These are phyloP conservation scores for Salisapilia sapeloensis DNA, from an alignment of 352 stramenopile species.

Conservation along the genomic window DNA sequence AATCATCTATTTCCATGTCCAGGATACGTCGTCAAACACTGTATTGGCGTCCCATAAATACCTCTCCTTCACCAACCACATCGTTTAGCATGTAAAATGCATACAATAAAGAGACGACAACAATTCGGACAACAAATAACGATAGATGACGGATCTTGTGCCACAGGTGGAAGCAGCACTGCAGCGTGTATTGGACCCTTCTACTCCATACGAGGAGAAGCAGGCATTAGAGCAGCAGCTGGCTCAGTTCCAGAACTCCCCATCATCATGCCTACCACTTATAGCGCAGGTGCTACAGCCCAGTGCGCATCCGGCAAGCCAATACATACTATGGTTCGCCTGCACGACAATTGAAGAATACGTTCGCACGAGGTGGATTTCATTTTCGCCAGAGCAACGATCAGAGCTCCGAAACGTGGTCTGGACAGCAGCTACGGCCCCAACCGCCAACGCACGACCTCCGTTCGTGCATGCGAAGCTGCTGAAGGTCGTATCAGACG, in stretches of 20 bases:
- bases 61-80: too few relatives aligned
- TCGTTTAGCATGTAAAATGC: too few relatives aligned
- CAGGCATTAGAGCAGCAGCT: slow-evolving; percentile 39
- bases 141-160: too few relatives aligned
- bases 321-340: slow-evolving; percentile 70
- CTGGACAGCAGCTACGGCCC: slow-evolving; percentile 9
- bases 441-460: slow-evolving; percentile 6
- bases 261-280: slow-evolving; percentile 34
- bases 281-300: slow-evolving; percentile 37
- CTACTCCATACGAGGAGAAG: slow-evolving; percentile 25
- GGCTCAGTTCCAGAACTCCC: slow-evolving; percentile 31
- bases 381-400: slow-evolving; percentile 20
- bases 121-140: too few relatives aligned
- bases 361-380: slow-evolving; percentile 33
- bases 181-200: slow-evolving; percentile 29
- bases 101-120: too few relatives aligned
- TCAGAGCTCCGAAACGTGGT: slow-evolving; percentile 37
- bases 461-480: slow-evolving; percentile 53
- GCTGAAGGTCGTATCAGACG: slow-evolving; percentile 52
- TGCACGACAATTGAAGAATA: slow-evolving; percentile 58
- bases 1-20: too few relatives aligned
- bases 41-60: too few relatives aligned
- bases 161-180: slow-evolving; percentile 45
- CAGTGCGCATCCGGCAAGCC: slow-evolving; percentile 40
- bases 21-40: too few relatives aligned